A percentile compares a stretch with the other conserved stretches of the same genome.
phyloP scores from a whole-genome alignment of 495 filamentous ascomycete genomes.

The Podospora bellae-mahoneyi region DNA sequence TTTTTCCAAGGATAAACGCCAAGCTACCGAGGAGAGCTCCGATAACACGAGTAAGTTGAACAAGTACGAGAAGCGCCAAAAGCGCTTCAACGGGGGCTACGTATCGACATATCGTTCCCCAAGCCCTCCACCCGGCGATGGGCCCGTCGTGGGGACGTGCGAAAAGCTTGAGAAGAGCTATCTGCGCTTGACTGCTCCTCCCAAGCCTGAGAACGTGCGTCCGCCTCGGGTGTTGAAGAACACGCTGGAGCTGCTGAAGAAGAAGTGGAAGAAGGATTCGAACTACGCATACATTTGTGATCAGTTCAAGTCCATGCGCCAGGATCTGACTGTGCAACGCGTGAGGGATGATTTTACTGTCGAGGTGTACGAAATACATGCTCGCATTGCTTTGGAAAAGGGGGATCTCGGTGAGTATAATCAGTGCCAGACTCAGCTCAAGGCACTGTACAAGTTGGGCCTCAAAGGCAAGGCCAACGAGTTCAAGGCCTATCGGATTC shows the following conservation, averaged over 20 bases:
- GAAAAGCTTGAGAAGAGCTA: constrained; percentile 88
- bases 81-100: constrained; percentile 74
- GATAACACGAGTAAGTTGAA: constrained; percentile 76
- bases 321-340: constrained; percentile 96
- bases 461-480: constrained; percentile 88
- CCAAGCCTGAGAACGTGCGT: constrained; percentile 81
- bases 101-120: constrained; percentile 61
- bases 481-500: constrained; percentile 99
- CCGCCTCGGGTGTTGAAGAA: constrained; percentile 76
- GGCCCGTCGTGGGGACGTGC: constrained; percentile 83
- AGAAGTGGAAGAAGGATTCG: constrained; percentile 88
- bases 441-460: constrained; percentile 79
- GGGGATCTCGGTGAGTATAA: constrained; percentile 99
- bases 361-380: constrained; percentile 94
- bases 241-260: constrained; percentile 83
- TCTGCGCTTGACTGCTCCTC: constrained; percentile 85
- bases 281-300: constrained; percentile 98
- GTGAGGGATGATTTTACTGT: constrained; percentile 96
- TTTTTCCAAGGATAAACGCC: constrained; percentile 59
- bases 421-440: constrained; percentile 98
- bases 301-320: constrained; percentile 97
- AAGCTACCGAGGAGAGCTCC: constrained; percentile 39
- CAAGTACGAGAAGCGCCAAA: constrained; percentile 81
- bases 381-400: constrained; percentile 96
- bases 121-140: constrained; percentile 56